phyloP scores from a whole-genome alignment of 352 stramenopile species.

The Phytophthora pseudosyringae region DNA sequence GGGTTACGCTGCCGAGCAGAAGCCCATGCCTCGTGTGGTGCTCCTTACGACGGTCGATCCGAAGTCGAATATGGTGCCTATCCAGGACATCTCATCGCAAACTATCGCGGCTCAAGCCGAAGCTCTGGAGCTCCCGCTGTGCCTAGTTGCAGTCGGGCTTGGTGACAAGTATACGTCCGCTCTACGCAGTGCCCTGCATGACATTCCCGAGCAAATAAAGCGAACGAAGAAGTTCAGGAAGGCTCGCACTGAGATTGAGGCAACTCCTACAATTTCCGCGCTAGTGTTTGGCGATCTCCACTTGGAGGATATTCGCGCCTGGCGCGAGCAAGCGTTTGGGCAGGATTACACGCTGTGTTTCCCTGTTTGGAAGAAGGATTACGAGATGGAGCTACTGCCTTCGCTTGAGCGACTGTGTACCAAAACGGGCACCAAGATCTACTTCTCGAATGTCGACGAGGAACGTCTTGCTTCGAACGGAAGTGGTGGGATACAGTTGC shows the following conservation, averaged over 20 bases:
- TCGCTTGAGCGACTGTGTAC: slow-evolving; percentile 61
- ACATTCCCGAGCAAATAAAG: slow-evolving; percentile 31
- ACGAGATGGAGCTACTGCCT: slow-evolving; percentile 68
- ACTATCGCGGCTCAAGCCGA: slow-evolving; percentile 76
- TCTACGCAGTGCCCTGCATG: slow-evolving; percentile 36
- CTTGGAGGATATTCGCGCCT: slow-evolving; percentile 82
- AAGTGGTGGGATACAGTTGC: slow-evolving; percentile 26
- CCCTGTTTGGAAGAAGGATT: slow-evolving; percentile 78
- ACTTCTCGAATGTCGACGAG: slow-evolving; percentile 65
- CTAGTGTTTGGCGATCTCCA: slow-evolving; percentile 92
- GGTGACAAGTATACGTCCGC: slow-evolving; percentile 40
- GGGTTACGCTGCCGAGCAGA: slow-evolving; percentile 33
- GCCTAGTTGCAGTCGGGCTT: slow-evolving; percentile 69
- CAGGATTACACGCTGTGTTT: slow-evolving; percentile 65
- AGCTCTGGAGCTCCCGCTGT: slow-evolving; percentile 75
- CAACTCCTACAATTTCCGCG: slow-evolving; percentile 31
- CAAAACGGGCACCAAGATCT: slow-evolving; percentile 45
- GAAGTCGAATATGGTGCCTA: slow-evolving; percentile 68
- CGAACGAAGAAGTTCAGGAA: slow-evolving; percentile 28
- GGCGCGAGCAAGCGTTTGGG: slow-evolving; percentile 75
- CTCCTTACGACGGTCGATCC: slow-evolving; percentile 91
- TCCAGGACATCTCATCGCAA: slow-evolving; percentile 84
- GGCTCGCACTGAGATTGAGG: slow-evolving; percentile 3
- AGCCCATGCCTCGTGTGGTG: slow-evolving; percentile 62
- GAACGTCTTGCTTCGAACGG: slow-evolving; percentile 28